Base-by-base conservation (phyloP, 176 grass and related monocot genomes). In the Rhynchospora tenuis region DNA sequence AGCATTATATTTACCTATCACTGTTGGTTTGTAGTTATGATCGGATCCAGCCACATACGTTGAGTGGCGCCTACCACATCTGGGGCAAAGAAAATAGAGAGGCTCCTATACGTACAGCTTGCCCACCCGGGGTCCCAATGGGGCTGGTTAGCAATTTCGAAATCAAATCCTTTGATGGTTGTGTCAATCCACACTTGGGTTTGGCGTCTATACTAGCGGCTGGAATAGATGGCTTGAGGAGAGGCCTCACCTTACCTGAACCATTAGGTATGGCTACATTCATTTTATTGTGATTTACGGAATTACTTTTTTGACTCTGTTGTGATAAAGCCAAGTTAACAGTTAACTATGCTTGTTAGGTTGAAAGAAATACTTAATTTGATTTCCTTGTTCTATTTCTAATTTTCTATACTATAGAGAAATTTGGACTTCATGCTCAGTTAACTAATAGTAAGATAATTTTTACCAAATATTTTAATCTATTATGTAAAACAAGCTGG, bases 1-100 rank as follows among this genome's bases (percentile, higher is more conserved):
- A 55, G 22, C 47, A 75, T 54, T 75, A 74, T 74, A 4, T 27
- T 46, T 19, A 13, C n/a, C 6, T 58, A 59, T 58, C 20, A 29
- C 27, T 77, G 70, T 78, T 75, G 70, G 68, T n/a, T 88, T 38
- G 47, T 67, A 98, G 96, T 85, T 98, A 98, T 50, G 91, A 95
- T 77, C 86, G 96, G 31, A 90, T 98, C 87, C 86, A 95, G 81
- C 96, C 96, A 87, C 82, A 98, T 66, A 98, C 89, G 56, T 98
- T 93, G 89, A 98, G 96, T 86, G 96, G 92, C 42, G 96, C 92
- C 55, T 98, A 98, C 78, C 88, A 84, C 43, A 95, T 93, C 83
- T 98, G 96, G 96, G 96, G 96, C 23, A 95, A 93, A 88, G 96
- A 98, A 88, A 98, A 98, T 59, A 91, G 91, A 80, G 96, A 98